A percentile compares a stretch with the other conserved stretches of the same genome.
These are phyloP conservation scores for Triticum turgidum DNA, from an alignment of 176 grass and related monocot species.

Conservation along the genomic window DNA sequence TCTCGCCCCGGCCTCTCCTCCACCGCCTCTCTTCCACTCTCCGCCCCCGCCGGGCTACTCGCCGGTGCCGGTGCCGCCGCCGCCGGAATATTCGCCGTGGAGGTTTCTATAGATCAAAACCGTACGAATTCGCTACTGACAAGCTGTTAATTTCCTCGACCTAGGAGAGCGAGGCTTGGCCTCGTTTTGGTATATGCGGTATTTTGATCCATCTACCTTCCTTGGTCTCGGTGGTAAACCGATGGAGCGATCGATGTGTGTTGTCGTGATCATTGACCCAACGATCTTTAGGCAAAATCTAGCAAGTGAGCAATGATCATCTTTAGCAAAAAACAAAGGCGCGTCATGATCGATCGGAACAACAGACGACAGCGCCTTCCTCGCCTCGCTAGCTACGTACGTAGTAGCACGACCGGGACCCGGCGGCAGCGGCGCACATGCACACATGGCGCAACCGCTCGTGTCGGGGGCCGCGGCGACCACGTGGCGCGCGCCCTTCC, in stretches of 20 bases:
- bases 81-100: slow-evolving; percentile 27
- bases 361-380: slow-evolving; percentile 9
- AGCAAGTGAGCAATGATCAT: slow-evolving; percentile 31
- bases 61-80: neutral
- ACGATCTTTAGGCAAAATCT: slow-evolving; percentile 19
- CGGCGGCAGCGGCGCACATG: slow-evolving; percentile 25
- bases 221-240: slow-evolving; percentile 5
- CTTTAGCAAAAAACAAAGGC: neutral
- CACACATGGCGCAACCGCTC: slow-evolving; percentile 38
- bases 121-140: neutral
- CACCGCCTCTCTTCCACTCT: neutral
- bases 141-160: slow-evolving; percentile 1
- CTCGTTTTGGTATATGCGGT: neutral
- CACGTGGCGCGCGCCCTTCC: neutral
- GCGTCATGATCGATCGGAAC: neutral
- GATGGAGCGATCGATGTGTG: neutral
- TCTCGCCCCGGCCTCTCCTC: neutral
- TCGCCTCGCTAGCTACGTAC: neutral
- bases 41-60: neutral
- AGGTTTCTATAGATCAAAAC: neutral
- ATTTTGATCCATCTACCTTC: neutral
- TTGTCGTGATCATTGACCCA: slow-evolving; percentile 21
- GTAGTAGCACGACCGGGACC: neutral
- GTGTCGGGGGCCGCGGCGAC: neutral
- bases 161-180: neutral